Percentiles rank a stretch among this genome's conserved stretches.
Evolutionary conservation across 2,329 filamentous ascomycete genomes (phyloP).

Genomic region (Ceratocystiopsis minuta): DNA sequence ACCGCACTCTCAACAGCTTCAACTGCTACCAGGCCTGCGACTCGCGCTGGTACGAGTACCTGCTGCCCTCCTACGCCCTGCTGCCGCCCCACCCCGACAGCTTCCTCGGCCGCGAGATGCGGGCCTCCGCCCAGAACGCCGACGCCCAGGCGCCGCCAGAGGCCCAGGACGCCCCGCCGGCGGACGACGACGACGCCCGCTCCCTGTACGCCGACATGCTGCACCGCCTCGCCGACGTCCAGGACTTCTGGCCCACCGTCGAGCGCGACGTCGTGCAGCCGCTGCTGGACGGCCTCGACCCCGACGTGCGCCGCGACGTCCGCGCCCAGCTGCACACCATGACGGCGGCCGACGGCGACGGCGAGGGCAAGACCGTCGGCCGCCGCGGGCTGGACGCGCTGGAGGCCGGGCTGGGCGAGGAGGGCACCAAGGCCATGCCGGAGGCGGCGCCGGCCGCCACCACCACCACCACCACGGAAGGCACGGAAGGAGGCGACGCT

Average conservation of each 20-base stretch:
- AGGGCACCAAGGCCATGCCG: slow-evolving; percentile 6
- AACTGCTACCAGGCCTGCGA: slow-evolving; percentile 92
- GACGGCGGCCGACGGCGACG: slow-evolving; percentile 12
- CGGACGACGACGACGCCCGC: background rate
- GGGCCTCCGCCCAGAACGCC: slow-evolving; percentile 45
- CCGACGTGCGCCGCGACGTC: slow-evolving; percentile 44
- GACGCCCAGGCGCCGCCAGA: slow-evolving; percentile 41
- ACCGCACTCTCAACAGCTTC: slow-evolving; percentile 77
- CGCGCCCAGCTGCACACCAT: slow-evolving; percentile 36
- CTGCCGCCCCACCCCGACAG: slow-evolving; percentile 82
- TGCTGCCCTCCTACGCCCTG: slow-evolving; percentile 85
- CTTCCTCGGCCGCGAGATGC: slow-evolving; percentile 66
- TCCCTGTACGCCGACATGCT: slow-evolving; percentile 52
- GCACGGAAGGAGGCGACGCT: too few species aligned
- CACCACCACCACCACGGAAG: slow-evolving; percentile 4
- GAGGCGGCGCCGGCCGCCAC: background rate
- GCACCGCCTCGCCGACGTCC: slow-evolving; percentile 56
- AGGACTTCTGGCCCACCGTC: slow-evolving; percentile 64
- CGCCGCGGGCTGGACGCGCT: slow-evolving; percentile 4
- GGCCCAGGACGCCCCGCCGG: background rate
- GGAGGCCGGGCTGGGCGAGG: slow-evolving; percentile 7
- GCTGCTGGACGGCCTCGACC: slow-evolving; percentile 42
- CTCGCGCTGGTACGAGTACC: slow-evolving; percentile 91
- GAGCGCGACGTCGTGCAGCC: slow-evolving; percentile 69
- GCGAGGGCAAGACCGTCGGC: slow-evolving; percentile 6